Conservation (phyloP, 2,329 filamentous ascomycete species). For the Stachybotrys chlorohalonatus region DNA sequence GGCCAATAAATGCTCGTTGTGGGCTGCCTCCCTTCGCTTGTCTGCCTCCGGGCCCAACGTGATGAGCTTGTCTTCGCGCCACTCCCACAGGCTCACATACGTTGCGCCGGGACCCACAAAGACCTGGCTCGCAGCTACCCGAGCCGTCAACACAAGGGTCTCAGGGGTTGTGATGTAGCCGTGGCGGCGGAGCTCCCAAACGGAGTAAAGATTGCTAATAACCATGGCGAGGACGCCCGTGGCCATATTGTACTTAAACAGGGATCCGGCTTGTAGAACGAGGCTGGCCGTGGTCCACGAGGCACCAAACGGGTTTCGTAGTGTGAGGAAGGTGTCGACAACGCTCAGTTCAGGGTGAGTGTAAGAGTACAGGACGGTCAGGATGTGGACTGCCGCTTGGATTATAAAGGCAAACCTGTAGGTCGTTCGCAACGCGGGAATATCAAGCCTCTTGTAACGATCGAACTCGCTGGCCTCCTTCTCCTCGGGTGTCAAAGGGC, state of each 20-base stretch:
- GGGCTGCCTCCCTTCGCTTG: neutral
- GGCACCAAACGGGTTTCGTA: neutral
- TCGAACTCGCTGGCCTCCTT: neutral
- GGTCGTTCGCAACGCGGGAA: neutral
- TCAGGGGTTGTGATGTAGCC: conserved; percentile 11
- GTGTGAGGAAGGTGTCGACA: neutral
- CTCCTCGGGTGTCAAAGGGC: neutral
- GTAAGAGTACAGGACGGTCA: neutral
- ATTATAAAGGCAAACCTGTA: conserved; percentile 1
- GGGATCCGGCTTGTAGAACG: neutral
- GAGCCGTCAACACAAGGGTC: neutral
- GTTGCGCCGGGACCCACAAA: conserved; percentile 12
- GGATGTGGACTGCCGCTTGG: neutral
- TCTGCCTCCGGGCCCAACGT: neutral
- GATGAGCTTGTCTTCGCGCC: conserved; percentile 8
- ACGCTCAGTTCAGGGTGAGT: neutral
- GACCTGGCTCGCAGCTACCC: conserved; percentile 3
- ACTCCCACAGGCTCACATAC: conserved; percentile 13
- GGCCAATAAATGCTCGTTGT: too few species aligned
- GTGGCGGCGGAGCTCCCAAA: conserved; percentile 11
- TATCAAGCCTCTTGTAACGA: neutral
- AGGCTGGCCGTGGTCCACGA: neutral
- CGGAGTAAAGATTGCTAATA: conserved; percentile 7
- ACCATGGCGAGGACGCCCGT: neutral
- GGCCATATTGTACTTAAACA: neutral